phyloP scores from a whole-genome alignment of 2,329 filamentous ascomycete genomes.

The Sporothrix brasiliensis region DNA sequence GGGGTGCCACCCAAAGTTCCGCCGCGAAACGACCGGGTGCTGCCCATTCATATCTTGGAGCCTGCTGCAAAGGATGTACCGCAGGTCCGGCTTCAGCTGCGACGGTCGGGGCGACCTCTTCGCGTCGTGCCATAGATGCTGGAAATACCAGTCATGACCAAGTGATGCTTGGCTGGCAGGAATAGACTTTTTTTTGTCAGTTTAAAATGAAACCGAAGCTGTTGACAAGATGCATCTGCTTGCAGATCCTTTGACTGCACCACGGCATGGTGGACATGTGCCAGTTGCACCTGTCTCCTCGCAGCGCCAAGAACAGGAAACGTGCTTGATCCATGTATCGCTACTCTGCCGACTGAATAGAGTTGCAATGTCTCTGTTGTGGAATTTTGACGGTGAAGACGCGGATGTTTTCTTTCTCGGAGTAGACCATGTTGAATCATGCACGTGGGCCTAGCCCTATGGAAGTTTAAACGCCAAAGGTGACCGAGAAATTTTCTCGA shows the following conservation, averaged over 20 bases:
- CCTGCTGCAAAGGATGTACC: slow-evolving; percentile 34
- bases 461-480: too few species aligned
- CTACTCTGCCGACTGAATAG: background rate
- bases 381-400: background rate
- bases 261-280: background rate
- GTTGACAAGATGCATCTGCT: background rate
- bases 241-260: background rate
- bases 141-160: too few species aligned
- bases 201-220: background rate
- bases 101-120: slow-evolving; percentile 21
- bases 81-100: slow-evolving; percentile 34
- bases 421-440: background rate
- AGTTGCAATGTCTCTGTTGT: background rate
- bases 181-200: background rate
- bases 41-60: slow-evolving; percentile 37
- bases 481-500: too few species aligned
- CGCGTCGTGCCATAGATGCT: slow-evolving; percentile 4
- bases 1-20: slow-evolving; percentile 32
- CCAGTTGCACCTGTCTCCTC: background rate
- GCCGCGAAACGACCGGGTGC: slow-evolving; percentile 35
- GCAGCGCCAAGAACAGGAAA: slow-evolving; percentile 5
- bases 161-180: too few species aligned
- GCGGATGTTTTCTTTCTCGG: background rate
- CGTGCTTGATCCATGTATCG: background rate
- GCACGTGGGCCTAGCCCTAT: background rate